A percentile compares a stretch with the other conserved stretches of the same genome.
Conservation (phyloP, 495 filamentous ascomycete species). For the Lepidopterella palustris region DNA sequence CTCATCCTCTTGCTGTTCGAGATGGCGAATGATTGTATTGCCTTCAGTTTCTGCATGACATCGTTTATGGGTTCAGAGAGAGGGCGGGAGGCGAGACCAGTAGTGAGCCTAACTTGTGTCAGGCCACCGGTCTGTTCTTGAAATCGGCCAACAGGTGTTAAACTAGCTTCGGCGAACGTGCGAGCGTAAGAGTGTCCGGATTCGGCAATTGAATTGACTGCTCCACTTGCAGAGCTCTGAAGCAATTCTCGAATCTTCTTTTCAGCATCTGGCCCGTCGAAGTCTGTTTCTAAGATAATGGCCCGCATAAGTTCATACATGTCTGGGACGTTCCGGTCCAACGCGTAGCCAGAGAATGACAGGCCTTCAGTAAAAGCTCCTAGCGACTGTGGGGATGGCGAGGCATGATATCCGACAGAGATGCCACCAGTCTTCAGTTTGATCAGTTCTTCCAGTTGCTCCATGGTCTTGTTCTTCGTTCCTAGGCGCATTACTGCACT, state of each 20-base stretch:
- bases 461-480: slow-evolving; percentile 81
- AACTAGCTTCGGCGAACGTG: slow-evolving; percentile 69
- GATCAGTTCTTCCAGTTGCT: slow-evolving; percentile 88
- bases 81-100: slow-evolving; percentile 52
- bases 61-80: slow-evolving; percentile 59
- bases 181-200: slow-evolving; percentile 81
- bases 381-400: slow-evolving; percentile 66
- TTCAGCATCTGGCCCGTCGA: slow-evolving; percentile 72
- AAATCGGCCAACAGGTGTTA: slow-evolving; percentile 62
- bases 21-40: slow-evolving; percentile 75
- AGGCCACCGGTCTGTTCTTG: slow-evolving; percentile 79
- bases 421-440: slow-evolving; percentile 96
- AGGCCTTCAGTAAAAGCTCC: slow-evolving; percentile 70
- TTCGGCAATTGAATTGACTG: slow-evolving; percentile 83
- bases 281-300: slow-evolving; percentile 79
- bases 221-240: slow-evolving; percentile 76
- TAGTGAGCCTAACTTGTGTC: slow-evolving; percentile 81
- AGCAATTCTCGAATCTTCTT: slow-evolving; percentile 77
- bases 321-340: slow-evolving; percentile 79
- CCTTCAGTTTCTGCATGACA: slow-evolving; percentile 75
- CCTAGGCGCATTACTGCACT: slow-evolving; percentile 89
- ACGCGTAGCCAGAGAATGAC: slow-evolving; percentile 70
- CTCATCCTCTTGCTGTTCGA: slow-evolving; percentile 55
- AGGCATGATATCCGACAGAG: slow-evolving; percentile 67
- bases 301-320: slow-evolving; percentile 85